Evolutionary conservation across 768 basidiomycete species (phyloP).

Genomic region (Kwoniella heveanensis): DNA sequence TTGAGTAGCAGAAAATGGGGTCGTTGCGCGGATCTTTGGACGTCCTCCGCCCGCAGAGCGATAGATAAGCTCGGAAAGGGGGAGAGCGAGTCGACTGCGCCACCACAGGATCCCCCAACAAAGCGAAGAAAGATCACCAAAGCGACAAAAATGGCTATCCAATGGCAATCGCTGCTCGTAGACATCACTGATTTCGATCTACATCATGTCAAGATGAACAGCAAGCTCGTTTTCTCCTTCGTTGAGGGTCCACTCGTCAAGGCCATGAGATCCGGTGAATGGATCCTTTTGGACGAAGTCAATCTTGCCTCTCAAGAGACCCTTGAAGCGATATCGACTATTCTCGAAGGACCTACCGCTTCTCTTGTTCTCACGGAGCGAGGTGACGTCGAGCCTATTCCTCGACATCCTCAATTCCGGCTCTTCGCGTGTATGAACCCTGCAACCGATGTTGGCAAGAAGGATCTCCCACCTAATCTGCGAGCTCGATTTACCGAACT

Average conservation of each 20-base stretch:
- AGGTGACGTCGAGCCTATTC: conserved; percentile 83
- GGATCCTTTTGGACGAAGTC: conserved; percentile 94
- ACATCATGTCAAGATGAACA: conserved; percentile 79
- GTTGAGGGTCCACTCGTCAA: conserved; percentile 94
- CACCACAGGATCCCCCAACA: conserved; percentile 60
- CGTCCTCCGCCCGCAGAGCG: conserved; percentile 53
- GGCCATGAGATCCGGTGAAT: conserved; percentile 83
- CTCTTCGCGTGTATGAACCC: conserved; percentile 99
- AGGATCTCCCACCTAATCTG: conserved; percentile 88
- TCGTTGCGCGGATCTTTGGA: conserved; percentile 78
- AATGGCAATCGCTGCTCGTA: conserved; percentile 70
- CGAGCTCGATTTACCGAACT: conserved; percentile 92
- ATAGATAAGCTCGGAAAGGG: conserved; percentile 59
- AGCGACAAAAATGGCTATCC: conserved; percentile 49
- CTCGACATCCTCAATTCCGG: conserved; percentile 91
- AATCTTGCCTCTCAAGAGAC: conserved; percentile 94
- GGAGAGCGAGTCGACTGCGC: conserved; percentile 11
- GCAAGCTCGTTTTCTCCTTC: conserved; percentile 90
- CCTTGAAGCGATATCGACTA: conserved; percentile 83
- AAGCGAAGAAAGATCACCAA: conserved; percentile 69
- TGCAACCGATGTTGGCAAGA: conserved; percentile 97
- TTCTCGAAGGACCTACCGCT: conserved; percentile 79
- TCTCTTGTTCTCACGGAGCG: conserved; percentile 93
- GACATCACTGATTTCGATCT: conserved; percentile 80
- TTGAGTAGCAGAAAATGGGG: conserved; percentile 83